A percentile compares a stretch with the other conserved stretches of the same genome.
Conservation (phyloP, 2,329 filamentous ascomycete genomes). For the Stagonosporopsis cucurbitacearum region DNA sequence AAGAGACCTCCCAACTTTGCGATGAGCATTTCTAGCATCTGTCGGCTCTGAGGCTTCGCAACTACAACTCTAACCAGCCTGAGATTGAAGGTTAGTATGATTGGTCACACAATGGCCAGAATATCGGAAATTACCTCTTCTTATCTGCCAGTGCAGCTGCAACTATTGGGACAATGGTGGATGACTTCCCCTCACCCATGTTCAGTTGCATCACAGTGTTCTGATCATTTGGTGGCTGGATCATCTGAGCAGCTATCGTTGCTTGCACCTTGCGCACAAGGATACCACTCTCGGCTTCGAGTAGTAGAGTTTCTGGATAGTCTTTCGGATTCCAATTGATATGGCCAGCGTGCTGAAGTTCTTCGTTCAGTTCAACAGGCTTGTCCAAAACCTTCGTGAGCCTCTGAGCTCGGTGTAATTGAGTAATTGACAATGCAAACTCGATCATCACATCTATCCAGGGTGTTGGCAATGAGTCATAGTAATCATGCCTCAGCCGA, state of each 20-base stretch:
- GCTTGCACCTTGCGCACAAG: slow-evolving; percentile 67
- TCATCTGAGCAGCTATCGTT: slow-evolving; percentile 65
- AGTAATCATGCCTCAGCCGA: slow-evolving; percentile 14
- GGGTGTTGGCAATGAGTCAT: slow-evolving; percentile 15
- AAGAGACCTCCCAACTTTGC: slow-evolving; percentile 63
- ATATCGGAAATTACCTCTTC: not conserved
- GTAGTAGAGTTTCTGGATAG: slow-evolving; percentile 65
- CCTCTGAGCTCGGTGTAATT: no score
- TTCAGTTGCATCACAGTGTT: slow-evolving; percentile 44
- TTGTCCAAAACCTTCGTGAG: no score
- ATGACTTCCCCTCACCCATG: slow-evolving; percentile 46
- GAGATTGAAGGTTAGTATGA: no score
- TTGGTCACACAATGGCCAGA: no score
- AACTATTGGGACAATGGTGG: slow-evolving; percentile 42
- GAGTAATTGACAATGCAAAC: slow-evolving; percentile 39
- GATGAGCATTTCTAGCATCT: slow-evolving; percentile 65
- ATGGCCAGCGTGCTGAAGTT: slow-evolving; percentile 52
- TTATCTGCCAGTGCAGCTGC: slow-evolving; percentile 17
- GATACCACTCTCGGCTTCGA: slow-evolving; percentile 69
- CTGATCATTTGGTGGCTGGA: slow-evolving; percentile 24
- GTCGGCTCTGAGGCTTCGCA: slow-evolving; percentile 65
- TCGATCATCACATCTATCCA: slow-evolving; percentile 36
- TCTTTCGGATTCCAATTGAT: slow-evolving; percentile 60
- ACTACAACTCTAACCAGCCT: slow-evolving; percentile 65
- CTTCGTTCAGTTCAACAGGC: no score